Conservation (phyloP, 23 red algal genomes). For the Gracilaria domingensis region DNA sequence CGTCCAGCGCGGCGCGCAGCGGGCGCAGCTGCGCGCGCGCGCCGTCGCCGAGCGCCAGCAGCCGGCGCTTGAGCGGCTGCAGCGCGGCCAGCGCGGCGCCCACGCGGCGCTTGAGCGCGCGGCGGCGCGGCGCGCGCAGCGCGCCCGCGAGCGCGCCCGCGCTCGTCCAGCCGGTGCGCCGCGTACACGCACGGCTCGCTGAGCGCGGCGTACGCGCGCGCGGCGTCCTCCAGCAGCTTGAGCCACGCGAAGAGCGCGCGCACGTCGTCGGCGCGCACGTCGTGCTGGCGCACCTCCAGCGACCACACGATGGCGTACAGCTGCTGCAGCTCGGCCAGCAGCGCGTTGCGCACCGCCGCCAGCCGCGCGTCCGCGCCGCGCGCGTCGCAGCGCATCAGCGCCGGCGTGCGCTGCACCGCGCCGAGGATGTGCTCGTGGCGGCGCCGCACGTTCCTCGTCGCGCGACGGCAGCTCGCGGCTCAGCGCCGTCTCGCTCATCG, state of each 20-base stretch:
- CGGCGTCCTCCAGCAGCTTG: constrained; percentile 40
- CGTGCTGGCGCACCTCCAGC: constrained; percentile 37
- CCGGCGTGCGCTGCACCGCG: constrained; percentile 39
- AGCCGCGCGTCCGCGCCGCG: not conserved
- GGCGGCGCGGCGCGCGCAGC: not conserved
- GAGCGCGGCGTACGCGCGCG: constrained; percentile 29
- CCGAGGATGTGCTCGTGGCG: constrained; percentile 46
- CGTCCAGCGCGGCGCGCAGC: constrained; percentile 41
- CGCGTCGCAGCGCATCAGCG: not conserved
- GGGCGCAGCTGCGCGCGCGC: not conserved
- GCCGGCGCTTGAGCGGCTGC: constrained; percentile 30
- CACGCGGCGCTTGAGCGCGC: constrained; percentile 12
- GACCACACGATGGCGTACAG: constrained; percentile 47
- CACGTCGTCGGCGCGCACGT: constrained; percentile 31
- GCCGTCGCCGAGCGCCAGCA: not conserved
- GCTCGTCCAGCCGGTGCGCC: not conserved
- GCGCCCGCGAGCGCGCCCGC: not conserved
- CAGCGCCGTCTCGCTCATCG: constrained; percentile 7
- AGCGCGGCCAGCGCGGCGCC: constrained; percentile 2
- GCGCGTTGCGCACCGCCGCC: not conserved
- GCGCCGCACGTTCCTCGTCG: constrained; percentile 41
- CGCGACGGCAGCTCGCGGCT: not conserved
- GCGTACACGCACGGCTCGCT: constrained; percentile 14
- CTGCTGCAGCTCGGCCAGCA: constrained; percentile 41
- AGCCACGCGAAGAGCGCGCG: constrained; percentile 41